Percentiles rank a stretch among this genome's conserved stretches.
Conservation (phyloP, 169 alveolate species). For the Plasmodium vinckei region DNA sequence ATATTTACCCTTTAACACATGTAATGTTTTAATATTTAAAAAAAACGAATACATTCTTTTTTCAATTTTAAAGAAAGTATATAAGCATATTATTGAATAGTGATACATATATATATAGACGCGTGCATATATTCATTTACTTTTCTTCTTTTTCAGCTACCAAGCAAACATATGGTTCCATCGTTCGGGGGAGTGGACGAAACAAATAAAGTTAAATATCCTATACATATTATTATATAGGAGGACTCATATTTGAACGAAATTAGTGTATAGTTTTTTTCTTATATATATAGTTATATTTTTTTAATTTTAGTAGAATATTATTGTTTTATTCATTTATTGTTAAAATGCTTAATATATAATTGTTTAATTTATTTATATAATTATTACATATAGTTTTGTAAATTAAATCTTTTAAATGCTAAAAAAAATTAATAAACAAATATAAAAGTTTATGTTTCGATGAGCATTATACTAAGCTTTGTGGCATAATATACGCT, state of each 20-base stretch:
- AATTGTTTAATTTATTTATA: constrained; percentile 35
- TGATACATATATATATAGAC: not conserved
- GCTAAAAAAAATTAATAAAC: constrained; percentile 24
- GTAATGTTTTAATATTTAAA: constrained; percentile 58
- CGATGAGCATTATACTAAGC: not conserved
- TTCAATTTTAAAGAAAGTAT: not conserved
- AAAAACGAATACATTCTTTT: not conserved
- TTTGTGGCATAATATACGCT: not conserved
- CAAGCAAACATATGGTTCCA: constrained; percentile 73
- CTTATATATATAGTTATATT: constrained; percentile 9
- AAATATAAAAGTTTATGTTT: constrained; percentile 11
- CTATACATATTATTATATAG: not conserved
- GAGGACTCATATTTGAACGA: constrained; percentile 8
- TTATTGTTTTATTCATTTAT: constrained; percentile 31
- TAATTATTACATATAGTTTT: constrained; percentile 14
- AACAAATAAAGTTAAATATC: constrained; percentile 13
- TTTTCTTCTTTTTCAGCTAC: constrained; percentile 37
- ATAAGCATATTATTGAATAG: not conserved
- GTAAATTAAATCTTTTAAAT: constrained; percentile 54
- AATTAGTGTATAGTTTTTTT: constrained; percentile 15
- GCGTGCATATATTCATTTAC: not conserved
- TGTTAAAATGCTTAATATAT: constrained; percentile 23
- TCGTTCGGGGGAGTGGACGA: constrained; percentile 53
- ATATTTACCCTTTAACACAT: constrained; percentile 85
- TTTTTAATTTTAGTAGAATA: constrained; percentile 23